Evolutionary conservation across 352 stramenopile genomes (phyloP).

Genomic region (Phytophthora capsici): DNA sequence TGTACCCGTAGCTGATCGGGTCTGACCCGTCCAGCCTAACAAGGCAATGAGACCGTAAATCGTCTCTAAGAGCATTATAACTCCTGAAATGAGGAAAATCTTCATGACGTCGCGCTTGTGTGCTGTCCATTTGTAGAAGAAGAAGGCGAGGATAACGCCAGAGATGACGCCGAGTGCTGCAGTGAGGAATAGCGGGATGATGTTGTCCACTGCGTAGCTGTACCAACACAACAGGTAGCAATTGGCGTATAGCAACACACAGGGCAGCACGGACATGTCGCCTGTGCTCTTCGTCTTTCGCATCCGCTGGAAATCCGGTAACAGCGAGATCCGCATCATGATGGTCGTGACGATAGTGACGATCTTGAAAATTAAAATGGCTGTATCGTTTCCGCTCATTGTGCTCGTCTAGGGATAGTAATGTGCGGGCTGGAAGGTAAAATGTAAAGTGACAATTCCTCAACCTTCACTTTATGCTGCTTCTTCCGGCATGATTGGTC

Average conservation of each 20-base stretch:
- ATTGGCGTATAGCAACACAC: slow-evolving; percentile 37
- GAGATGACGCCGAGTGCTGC: slow-evolving; percentile 39
- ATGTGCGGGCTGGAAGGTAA: neutral
- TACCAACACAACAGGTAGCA: slow-evolving; percentile 48
- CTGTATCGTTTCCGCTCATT: slow-evolving; percentile 12
- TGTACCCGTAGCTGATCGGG: slow-evolving; percentile 25
- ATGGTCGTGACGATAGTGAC: slow-evolving; percentile 50
- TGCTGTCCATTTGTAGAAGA: slow-evolving; percentile 46
- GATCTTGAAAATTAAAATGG: slow-evolving; percentile 32
- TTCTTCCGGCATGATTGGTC: slow-evolving; percentile 24
- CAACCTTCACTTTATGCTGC: slow-evolving; percentile 1
- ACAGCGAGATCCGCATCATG: slow-evolving; percentile 50
- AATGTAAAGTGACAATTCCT: slow-evolving; percentile 12
- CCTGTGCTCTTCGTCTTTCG: slow-evolving; percentile 41
- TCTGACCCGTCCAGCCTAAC: slow-evolving; percentile 38
- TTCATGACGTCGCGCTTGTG: slow-evolving; percentile 38
- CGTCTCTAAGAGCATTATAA: slow-evolving; percentile 33
- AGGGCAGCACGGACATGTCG: slow-evolving; percentile 37
- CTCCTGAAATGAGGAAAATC: slow-evolving; percentile 29
- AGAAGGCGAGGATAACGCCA: slow-evolving; percentile 36
- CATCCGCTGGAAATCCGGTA: slow-evolving; percentile 46
- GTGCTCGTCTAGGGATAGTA: neutral
- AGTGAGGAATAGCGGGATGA: slow-evolving; percentile 54
- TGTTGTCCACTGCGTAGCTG: slow-evolving; percentile 46
- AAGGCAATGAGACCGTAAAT: slow-evolving; percentile 39